A percentile compares a stretch with the other conserved stretches of the same genome.
Conservation (phyloP, 176 grass and related monocot species). For the Raddia guianensis region DNA sequence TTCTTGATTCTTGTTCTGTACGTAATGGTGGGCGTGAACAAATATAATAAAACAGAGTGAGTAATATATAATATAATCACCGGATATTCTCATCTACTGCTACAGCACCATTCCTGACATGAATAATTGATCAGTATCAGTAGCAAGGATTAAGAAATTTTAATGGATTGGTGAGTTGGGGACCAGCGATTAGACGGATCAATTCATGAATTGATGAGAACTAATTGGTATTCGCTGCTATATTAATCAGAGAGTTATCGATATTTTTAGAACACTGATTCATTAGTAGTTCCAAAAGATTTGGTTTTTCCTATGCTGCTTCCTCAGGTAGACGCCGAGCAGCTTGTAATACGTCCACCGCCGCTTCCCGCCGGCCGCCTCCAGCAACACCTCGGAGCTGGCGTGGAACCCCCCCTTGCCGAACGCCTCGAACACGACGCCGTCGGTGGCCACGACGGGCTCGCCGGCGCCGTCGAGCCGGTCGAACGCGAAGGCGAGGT, state of each 20-base stretch:
- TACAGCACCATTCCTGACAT: background rate
- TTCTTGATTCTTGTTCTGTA: no score
- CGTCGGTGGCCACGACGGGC: slow-evolving; percentile 54
- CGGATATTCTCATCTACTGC: background rate
- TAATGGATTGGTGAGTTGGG: no score
- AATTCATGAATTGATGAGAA: no score
- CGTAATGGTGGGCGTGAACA: no score
- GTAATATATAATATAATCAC: background rate
- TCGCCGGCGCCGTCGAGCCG: slow-evolving; percentile 37
- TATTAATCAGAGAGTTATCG: no score
- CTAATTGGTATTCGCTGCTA: no score
- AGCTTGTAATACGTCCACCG: slow-evolving; percentile 67
- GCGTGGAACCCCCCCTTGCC: slow-evolving; percentile 76
- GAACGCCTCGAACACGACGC: slow-evolving; percentile 66
- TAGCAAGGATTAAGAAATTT: no score
- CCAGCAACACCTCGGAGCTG: slow-evolving; percentile 64
- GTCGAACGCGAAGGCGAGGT: slow-evolving; percentile 63
- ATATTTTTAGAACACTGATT: no score
- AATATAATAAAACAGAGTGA: no score
- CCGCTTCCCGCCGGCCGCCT: slow-evolving; percentile 37
- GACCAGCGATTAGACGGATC: no score
- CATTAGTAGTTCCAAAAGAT: slow-evolving; percentile 75
- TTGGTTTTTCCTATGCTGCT: slow-evolving; percentile 63
- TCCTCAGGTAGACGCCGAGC: slow-evolving; percentile 59
- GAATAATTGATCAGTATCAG: slow-evolving; percentile 35